Conservation (phyloP, 495 filamentous ascomycete genomes). For the Chaetomium tenue region DNA sequence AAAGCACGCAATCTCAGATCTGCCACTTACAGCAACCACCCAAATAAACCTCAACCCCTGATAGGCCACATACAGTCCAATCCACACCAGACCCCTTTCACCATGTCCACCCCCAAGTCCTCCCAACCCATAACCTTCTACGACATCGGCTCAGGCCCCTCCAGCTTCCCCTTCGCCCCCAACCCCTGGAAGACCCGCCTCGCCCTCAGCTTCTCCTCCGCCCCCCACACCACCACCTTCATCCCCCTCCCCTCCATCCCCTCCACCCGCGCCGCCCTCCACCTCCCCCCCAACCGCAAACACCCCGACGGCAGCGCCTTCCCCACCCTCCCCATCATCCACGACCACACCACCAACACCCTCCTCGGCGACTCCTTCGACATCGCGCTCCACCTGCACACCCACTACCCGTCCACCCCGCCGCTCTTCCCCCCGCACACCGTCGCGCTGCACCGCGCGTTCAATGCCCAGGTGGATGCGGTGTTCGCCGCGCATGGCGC, state of each 20-base stretch:
- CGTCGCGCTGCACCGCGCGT: conserved; percentile 35
- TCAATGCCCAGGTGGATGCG: conserved; percentile 54
- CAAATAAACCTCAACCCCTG: too few relatives aligned
- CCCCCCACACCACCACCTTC: conserved; percentile 52
- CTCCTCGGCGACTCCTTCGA: conserved; percentile 62
- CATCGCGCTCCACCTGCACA: conserved; percentile 58
- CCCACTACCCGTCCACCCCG: conserved; percentile 39
- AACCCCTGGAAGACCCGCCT: conserved; percentile 63
- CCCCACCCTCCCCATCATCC: conserved; percentile 59
- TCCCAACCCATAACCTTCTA: conserved; percentile 51
- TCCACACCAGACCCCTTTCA: too few relatives aligned
- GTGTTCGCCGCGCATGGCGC: conserved; percentile 45
- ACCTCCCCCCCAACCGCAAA: conserved; percentile 49
- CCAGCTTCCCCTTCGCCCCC: conserved; percentile 38
- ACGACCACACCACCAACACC: conserved; percentile 43
- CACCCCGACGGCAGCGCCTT: conserved; percentile 57
- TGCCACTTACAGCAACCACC: too few relatives aligned
- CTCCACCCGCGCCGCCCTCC: conserved; percentile 46
- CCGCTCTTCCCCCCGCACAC: conserved; percentile 35
- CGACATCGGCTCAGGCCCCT: conserved; percentile 53
- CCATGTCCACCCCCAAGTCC: background rate
- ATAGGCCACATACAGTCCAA: too few relatives aligned
- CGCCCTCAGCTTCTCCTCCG: conserved; percentile 60
- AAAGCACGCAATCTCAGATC: too few relatives aligned
- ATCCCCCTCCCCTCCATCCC: conserved; percentile 51